These are phyloP conservation scores for Beauveria australis DNA, from an alignment of 2,329 filamentous ascomycete genomes.

Conservation along the genomic window DNA sequence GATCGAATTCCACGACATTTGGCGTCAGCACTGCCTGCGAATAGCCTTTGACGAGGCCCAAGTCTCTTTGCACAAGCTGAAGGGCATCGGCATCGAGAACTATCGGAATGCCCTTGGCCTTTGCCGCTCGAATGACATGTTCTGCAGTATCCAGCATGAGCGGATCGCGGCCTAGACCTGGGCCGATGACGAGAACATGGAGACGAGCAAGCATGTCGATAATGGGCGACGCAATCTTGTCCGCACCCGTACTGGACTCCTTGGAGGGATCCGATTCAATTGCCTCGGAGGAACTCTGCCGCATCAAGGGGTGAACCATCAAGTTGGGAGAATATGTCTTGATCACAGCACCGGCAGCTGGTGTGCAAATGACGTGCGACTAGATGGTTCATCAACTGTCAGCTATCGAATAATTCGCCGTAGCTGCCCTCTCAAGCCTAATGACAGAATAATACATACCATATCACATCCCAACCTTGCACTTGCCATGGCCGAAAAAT, in stretches of 20 bases:
- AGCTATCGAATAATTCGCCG: background rate
- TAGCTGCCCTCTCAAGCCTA: too few species aligned
- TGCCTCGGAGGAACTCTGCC: conserved; percentile 51
- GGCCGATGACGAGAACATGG: conserved; percentile 88
- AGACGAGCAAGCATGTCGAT: conserved; percentile 76
- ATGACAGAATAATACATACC: conserved; percentile 40
- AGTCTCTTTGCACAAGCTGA: conserved; percentile 65
- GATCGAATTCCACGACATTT: conserved; percentile 86
- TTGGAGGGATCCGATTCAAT: conserved; percentile 32
- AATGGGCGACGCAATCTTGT: conserved; percentile 59
- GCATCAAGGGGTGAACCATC: conserved; percentile 97
- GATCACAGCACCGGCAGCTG: conserved; percentile 76
- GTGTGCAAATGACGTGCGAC: conserved; percentile 95
- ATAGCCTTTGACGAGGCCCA: conserved; percentile 73
- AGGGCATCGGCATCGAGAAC: conserved; percentile 91
- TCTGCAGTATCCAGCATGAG: conserved; percentile 84
- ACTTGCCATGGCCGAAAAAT: conserved; percentile 96
- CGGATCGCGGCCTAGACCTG: conserved; percentile 80
- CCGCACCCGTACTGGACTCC: conserved; percentile 25
- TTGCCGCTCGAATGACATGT: conserved; percentile 69
- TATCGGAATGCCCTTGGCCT: conserved; percentile 63
- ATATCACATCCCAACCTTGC: conserved; percentile 84
- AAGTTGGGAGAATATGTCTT: conserved; percentile 97
- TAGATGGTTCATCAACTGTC: conserved; percentile 22
- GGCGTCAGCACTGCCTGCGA: conserved; percentile 81